phyloP scores from a whole-genome alignment of 2,329 filamentous ascomycete species.

The Sarocladiaceae sp. region DNA sequence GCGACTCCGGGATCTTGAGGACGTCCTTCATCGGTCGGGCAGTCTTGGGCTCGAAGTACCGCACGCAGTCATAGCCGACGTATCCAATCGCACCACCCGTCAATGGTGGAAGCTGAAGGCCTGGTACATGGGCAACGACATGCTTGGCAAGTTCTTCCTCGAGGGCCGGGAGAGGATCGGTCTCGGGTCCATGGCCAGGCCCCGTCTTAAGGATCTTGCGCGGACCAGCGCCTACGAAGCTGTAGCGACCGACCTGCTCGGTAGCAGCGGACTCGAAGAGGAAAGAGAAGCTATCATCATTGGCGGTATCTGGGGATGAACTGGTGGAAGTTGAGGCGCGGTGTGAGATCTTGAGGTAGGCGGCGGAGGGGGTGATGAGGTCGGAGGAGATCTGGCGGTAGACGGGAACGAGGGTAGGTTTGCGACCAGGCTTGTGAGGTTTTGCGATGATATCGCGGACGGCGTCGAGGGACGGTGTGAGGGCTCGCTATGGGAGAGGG shows the following conservation, averaged over 20 bases:
- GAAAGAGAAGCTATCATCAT: constrained; percentile 64
- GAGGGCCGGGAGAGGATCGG: constrained; percentile 77
- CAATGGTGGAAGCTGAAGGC: constrained; percentile 74
- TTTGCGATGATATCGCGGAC: constrained; percentile 36
- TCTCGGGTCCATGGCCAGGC: constrained; percentile 74
- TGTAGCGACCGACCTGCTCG: constrained; percentile 89
- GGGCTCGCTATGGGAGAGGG: constrained; percentile 25
- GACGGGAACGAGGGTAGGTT: constrained; percentile 70
- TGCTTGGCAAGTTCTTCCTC: constrained; percentile 73
- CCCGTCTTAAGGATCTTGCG: constrained; percentile 82
- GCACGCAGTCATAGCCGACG: constrained; percentile 94
- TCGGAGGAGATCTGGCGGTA: constrained; percentile 85
- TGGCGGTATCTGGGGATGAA: constrained; percentile 34
- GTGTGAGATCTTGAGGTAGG: constrained; percentile 84
- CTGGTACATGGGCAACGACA: constrained; percentile 77
- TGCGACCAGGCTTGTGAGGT: constrained; percentile 17
- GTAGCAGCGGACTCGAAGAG: constrained; percentile 94
- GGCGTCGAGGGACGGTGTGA: constrained; percentile 40
- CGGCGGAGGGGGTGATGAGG: constrained; percentile 87
- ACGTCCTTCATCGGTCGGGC: constrained; percentile 81
- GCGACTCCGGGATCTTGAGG: constrained; percentile 79
- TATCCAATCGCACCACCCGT: constrained; percentile 93
- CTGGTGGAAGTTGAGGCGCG: constrained; percentile 43
- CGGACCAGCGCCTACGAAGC: constrained; percentile 80
- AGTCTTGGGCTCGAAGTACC: constrained; percentile 98